phyloP scores from a whole-genome alignment of 2,329 filamentous ascomycete genomes.

The Capronia americana region DNA sequence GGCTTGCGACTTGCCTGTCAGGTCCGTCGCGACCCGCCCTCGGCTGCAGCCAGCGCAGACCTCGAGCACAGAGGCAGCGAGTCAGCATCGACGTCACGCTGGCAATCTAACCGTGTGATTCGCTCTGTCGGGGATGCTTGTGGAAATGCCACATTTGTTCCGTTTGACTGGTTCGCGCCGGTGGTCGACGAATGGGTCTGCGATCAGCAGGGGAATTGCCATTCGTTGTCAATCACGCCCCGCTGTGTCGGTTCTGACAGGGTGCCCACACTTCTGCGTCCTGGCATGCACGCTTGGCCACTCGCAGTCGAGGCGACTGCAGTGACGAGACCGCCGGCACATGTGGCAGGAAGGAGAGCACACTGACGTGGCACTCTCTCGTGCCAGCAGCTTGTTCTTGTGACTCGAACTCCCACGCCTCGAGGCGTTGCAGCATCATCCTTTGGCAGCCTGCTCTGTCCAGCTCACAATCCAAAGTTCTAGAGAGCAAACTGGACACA shows the following conservation, averaged over 20 bases:
- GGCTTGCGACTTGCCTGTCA: constrained; percentile 15
- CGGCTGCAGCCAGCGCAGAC: constrained; percentile 19
- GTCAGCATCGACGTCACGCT: constrained; percentile 14
- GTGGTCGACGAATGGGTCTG: constrained; percentile 9
- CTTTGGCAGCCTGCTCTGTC: constrained; percentile 1
- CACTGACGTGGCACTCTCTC: constrained; percentile 30
- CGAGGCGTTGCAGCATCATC: neutral
- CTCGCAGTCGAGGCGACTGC: constrained; percentile 11
- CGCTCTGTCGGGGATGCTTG: neutral
- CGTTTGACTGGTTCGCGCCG: neutral
- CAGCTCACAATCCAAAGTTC: constrained; percentile 10
- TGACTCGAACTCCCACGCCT: constrained; percentile 24
- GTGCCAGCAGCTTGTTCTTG: constrained; percentile 17
- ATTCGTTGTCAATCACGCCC: constrained; percentile 27
- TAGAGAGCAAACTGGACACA: neutral
- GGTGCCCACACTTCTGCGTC: constrained; percentile 24
- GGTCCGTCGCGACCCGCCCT: constrained; percentile 23
- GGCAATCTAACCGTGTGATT: neutral
- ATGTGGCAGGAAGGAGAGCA: constrained; percentile 19
- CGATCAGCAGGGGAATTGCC: constrained; percentile 30
- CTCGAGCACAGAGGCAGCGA: constrained; percentile 10
- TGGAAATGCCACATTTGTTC: neutral
- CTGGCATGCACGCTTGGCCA: constrained; percentile 21
- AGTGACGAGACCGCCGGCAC: constrained; percentile 17
- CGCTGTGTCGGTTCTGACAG: constrained; percentile 21